Percentiles rank a stretch among this genome's conserved stretches.
phyloP scores from a whole-genome alignment of 495 filamentous ascomycete species.

The Aspergillus diversus region DNA sequence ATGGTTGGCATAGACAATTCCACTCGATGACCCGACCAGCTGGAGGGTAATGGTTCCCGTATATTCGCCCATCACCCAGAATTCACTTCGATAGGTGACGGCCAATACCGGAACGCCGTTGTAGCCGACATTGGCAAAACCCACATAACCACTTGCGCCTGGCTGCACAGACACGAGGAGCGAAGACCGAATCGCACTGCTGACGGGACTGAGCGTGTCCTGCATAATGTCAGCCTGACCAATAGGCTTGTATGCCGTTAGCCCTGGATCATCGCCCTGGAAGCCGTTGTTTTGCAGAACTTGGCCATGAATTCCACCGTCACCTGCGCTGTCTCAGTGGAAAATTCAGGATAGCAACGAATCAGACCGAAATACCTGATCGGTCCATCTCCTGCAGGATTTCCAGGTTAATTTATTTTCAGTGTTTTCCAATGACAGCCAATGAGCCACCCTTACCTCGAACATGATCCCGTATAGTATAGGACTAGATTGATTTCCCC shows the following conservation, averaged over 20 bases:
- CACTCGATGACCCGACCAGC: constrained; percentile 38
- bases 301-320: constrained; percentile 78
- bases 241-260: constrained; percentile 60
- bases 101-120: constrained; percentile 62
- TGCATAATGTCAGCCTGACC: constrained; percentile 54
- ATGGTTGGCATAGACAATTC: constrained; percentile 39
- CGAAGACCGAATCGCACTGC: constrained; percentile 57
- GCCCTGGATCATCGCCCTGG: constrained; percentile 52
- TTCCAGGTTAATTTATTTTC: neutral
- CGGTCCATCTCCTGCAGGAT: constrained; percentile 67
- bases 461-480: constrained; percentile 65
- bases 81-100: constrained; percentile 53
- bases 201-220: constrained; percentile 54
- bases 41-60: constrained; percentile 31
- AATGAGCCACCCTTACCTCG: constrained; percentile 48
- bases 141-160: constrained; percentile 45
- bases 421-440: neutral
- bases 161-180: constrained; percentile 54
- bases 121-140: constrained; percentile 63
- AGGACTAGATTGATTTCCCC: constrained; percentile 57
- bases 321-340: constrained; percentile 32
- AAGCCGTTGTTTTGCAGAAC: constrained; percentile 77
- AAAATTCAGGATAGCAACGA: too few relatives aligned
- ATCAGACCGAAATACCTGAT: constrained; percentile 48
- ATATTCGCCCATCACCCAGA: constrained; percentile 58